These are phyloP conservation scores for Aspergillus ruber DNA, from an alignment of 2,329 filamentous ascomycete genomes.

Conservation along the genomic window DNA sequence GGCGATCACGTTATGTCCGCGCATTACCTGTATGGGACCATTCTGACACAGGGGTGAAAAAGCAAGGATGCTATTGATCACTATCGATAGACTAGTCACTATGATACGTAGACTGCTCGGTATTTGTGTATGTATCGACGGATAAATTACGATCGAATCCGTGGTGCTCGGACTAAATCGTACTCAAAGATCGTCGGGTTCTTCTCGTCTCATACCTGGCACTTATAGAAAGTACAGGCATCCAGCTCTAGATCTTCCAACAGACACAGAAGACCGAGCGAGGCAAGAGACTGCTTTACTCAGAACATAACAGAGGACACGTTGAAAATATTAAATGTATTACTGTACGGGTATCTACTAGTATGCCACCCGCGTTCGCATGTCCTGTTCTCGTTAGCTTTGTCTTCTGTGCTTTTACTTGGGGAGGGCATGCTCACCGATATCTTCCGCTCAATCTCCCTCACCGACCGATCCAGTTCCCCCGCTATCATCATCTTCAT, in stretches of 20 bases:
- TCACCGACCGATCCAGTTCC: conserved; percentile 81
- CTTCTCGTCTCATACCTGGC: conserved; percentile 43
- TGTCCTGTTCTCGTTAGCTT: conserved; percentile 39
- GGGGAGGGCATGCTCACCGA: conserved; percentile 45
- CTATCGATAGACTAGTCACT: too few species aligned
- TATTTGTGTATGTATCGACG: conserved; percentile 30
- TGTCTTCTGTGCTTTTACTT: conserved; percentile 3
- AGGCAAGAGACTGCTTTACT: conserved; percentile 41
- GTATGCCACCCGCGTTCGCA: conserved; percentile 53
- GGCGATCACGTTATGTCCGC: too few species aligned
- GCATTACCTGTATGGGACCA: too few species aligned
- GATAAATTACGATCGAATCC: conserved; percentile 42
- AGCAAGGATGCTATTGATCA: too few species aligned
- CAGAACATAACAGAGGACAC: not conserved
- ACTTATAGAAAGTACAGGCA: conserved; percentile 18
- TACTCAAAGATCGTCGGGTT: conserved; percentile 47
- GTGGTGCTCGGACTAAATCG: conserved; percentile 35
- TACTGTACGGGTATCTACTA: conserved; percentile 17
- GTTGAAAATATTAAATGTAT: not conserved
- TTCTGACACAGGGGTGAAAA: too few species aligned
- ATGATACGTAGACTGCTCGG: not conserved
- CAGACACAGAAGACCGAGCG: conserved; percentile 40
- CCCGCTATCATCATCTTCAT: conserved; percentile 93
- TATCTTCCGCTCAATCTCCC: conserved; percentile 95
- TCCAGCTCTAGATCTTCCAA: conserved; percentile 38